Conservation (phyloP, 495 filamentous ascomycete genomes). For the Neohortaea acidophila region DNA sequence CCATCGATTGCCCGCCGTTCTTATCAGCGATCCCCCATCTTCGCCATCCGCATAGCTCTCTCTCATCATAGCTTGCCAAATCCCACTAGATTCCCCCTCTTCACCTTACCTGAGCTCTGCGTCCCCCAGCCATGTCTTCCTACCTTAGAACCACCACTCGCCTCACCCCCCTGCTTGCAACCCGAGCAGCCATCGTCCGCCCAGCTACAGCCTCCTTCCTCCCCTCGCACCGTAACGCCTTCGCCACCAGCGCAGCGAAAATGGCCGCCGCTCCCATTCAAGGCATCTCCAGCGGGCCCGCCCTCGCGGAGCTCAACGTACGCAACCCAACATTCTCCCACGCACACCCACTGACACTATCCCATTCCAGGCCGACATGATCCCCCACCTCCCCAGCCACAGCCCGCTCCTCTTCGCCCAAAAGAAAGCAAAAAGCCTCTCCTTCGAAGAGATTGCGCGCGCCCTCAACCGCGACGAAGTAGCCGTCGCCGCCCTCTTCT, state of each 20-base stretch:
- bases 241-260: constrained; percentile 3
- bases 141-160: constrained; percentile 1
- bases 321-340: neutral
- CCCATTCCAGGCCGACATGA: constrained; percentile 15
- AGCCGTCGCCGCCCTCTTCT: constrained; percentile 83
- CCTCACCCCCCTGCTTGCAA: neutral
- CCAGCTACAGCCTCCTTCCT: neutral
- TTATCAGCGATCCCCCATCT: too few species aligned
- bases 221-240: constrained; percentile 4
- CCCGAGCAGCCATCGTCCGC: neutral
- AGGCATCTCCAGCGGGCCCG: constrained; percentile 11
- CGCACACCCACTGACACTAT: neutral
- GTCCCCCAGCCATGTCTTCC: neutral
- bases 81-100: too few species aligned
- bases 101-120: neutral
- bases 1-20: too few species aligned
- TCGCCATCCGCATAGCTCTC: too few species aligned
- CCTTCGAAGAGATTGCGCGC: constrained; percentile 66
- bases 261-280: constrained; percentile 6
- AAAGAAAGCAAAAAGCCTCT: constrained; percentile 59
- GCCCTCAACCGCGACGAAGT: constrained; percentile 76
- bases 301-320: constrained; percentile 9
- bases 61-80: too few species aligned
- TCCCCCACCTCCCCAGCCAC: constrained; percentile 46
- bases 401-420: constrained; percentile 66